Evolutionary conservation across 2,329 filamentous ascomycete genomes (phyloP).

Genomic region (Aspergillus pseudoglaucus): DNA sequence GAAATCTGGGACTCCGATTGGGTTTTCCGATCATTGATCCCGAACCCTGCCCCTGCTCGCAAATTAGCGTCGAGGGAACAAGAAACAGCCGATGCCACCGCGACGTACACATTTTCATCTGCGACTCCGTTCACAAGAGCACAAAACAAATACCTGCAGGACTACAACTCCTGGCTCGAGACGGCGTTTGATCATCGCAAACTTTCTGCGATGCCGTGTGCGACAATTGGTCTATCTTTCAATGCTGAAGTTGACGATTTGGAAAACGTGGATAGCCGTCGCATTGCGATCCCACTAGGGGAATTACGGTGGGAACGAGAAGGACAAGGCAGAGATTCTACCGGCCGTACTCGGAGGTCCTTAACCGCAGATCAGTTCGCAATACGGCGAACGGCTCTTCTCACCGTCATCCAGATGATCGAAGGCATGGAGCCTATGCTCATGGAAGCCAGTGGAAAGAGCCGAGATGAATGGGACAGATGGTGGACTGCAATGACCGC

Average conservation of each 20-base stretch:
- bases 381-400: conserved; percentile 69
- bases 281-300: conserved; percentile 79
- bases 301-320: conserved; percentile 85
- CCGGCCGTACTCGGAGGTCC: conserved; percentile 36
- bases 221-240: conserved; percentile 66
- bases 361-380: conserved; percentile 65
- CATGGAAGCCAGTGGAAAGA: conserved; percentile 76
- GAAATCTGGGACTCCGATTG: conserved; percentile 91
- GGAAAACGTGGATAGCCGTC: conserved; percentile 62
- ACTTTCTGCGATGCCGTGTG: conserved; percentile 69
- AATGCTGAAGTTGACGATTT: conserved; percentile 73
- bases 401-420: conserved; percentile 75
- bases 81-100: conserved; percentile 60
- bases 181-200: conserved; percentile 67
- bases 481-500: conserved; percentile 86
- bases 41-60: conserved; percentile 61
- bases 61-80: conserved; percentile 56
- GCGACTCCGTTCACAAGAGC: conserved; percentile 76
- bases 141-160: conserved; percentile 72
- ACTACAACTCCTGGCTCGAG: conserved; percentile 77
- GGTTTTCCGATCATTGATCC: conserved; percentile 72
- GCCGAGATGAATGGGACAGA: conserved; percentile 82
- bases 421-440: conserved; percentile 78
- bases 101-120: conserved; percentile 74
- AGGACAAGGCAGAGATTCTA: conserved; percentile 30